Evolutionary conservation across 2,329 filamentous ascomycete species (phyloP), one percentile per base, ranked within the genome.

Genomic region (Cryphonectria naterciae): DNA sequence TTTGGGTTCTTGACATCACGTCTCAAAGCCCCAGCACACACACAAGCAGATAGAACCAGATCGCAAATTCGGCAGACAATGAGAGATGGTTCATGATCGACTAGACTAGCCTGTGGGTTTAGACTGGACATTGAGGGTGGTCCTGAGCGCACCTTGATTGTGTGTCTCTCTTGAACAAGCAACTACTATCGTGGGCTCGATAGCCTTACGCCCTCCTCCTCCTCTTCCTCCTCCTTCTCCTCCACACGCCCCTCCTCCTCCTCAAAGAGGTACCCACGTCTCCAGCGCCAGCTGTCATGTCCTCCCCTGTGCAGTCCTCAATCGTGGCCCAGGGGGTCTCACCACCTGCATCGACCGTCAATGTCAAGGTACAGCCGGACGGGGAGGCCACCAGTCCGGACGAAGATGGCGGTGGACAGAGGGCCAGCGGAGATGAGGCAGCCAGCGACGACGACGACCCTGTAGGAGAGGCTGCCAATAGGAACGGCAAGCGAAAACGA

Each of bases 401-500:
- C 35, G 71, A 72, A 2, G 71, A 72, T 7, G 66, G 62, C 43
- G 66, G 67, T 25, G 67, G 49, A 37, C 71, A 73, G 49, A 63
- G 66, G 56, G 15, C 15, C 73, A 77, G 76, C 73, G 76, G 75
- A 71, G 79, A 77, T 73, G 80, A 80, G 70, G 77, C 74, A 79
- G 75, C 84, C 67, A 88, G 85, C 77, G 86, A 87, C 76, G 84
- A 85, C 52, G 80, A 79, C 69, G 76, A 79, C 69, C 84, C 86
- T 60, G 83, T 83, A 70, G 83, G 76, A 54, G 83, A 85, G 66
- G 77, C 80, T 32, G 39, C 65, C 37, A 78, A 78, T 41, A 82
- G 82, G 67, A 81, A 78, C 72, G 83, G 85, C 71, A 90, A 90
- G 79, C 85, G 88, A 73, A 90, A 89, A 78, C 83, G 88, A 71